Evolutionary conservation across 371 early-diverging fungal species (phyloP), one percentile per base, ranked within the genome.

Genomic region (Circinella umbellata): DNA sequence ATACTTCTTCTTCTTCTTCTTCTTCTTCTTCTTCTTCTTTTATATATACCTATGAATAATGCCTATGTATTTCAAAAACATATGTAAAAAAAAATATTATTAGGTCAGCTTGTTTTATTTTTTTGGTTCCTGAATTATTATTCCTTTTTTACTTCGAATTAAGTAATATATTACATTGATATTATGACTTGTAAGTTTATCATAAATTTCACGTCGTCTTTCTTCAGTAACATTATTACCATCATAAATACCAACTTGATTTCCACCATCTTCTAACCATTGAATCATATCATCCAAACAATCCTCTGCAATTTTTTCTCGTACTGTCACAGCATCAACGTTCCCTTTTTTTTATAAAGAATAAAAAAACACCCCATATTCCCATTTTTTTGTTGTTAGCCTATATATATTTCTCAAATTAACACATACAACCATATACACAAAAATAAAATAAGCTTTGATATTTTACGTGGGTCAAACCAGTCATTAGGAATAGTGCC

Each of bases 191-290:
- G 86, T 76, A 64, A 95, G 88, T 42, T 81, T 77, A 20, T 92
- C 87, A 49, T 90, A 83, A 20, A 97, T 86, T 61, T 86, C 79
- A 42, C 80, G 82, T 46, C 98, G 88, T 63, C 96, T 86, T 15
- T 85, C 89, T 68, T 86, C 90, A 1, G 94, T 94, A 3, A 94
- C 91, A 78, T 98, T 98, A 57, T 96, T 94, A 34, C 96, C 98
- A 73, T 98, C 99, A 76, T 94, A 94, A 27, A 97, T 92, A 17
- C 93, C 98, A 46, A 96, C 91, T 72, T 94, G 94, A 3, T 93
- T 93, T 15, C 89, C 92, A 11, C 79, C 80, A 36, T 78, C 78
- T 15, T 85, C 81, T 53, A 98, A 87, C 93, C 94, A 98, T 14
- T 76, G 72, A 34, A 96, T 85, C 86, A 96, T 89, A 75, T 96